Conservation (phyloP, 2,329 filamentous ascomycete genomes). For the Dactylellina drechsleri region DNA sequence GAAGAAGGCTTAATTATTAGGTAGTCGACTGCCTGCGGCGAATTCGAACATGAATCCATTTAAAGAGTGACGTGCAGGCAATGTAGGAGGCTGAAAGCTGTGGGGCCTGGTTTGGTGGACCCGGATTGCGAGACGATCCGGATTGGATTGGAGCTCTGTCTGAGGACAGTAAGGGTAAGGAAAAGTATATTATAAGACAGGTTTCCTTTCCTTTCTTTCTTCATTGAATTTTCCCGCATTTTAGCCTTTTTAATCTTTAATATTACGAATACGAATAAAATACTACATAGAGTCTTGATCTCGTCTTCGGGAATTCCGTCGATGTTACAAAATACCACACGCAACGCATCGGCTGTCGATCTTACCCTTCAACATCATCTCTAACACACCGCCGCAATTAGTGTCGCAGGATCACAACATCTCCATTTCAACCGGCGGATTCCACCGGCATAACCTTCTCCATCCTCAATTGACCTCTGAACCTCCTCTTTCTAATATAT, state of each 20-base stretch:
- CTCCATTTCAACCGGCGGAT: background rate
- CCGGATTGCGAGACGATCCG: no score
- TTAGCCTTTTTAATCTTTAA: background rate
- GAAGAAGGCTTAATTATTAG: conserved; percentile 19
- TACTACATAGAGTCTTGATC: no score
- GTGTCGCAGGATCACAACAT: background rate
- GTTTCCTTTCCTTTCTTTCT: no score
- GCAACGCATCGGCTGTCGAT: conserved; percentile 13
- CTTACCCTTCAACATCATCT: background rate
- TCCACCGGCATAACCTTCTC: background rate
- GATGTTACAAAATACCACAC: conserved; percentile 35
- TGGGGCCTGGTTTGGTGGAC: no score
- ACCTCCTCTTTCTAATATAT: no score
- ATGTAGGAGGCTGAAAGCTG: no score
- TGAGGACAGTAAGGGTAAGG: no score
- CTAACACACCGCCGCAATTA: background rate
- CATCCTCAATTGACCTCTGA: no score
- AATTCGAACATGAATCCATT: background rate
- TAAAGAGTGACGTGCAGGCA: background rate
- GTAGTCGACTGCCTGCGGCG: conserved; percentile 12
- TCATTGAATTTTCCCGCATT: no score
- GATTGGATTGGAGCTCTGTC: no score
- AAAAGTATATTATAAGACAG: no score
- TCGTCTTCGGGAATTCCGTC: background rate
- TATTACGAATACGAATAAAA: no score